Evolutionary conservation across 257 asterid species (phyloP).

Genomic region (Linaria vulgaris): DNA sequence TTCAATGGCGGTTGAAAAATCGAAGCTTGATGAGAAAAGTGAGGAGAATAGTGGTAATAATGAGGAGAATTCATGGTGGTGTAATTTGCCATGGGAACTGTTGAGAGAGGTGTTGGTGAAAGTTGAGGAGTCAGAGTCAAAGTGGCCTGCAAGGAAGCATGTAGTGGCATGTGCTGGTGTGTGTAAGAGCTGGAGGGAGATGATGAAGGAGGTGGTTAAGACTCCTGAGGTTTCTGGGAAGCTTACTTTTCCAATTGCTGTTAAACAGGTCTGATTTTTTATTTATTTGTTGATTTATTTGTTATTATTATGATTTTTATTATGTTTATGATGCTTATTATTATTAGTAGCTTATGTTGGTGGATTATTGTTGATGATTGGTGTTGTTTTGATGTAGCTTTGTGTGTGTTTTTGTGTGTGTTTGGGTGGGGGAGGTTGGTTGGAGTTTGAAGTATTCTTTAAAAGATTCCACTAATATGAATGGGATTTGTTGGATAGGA

Average conservation of each 20-base stretch:
- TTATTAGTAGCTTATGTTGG: too few species aligned
- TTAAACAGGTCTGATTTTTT: slow-evolving; percentile 64
- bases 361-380: too few species aligned
- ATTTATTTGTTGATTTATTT: neutral
- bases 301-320: neutral
- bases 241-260: slow-evolving; percentile 77
- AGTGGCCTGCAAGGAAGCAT: slow-evolving; percentile 75
- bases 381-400: too few species aligned
- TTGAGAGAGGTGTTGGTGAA: slow-evolving; percentile 67
- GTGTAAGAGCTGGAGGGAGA: slow-evolving; percentile 84
- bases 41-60: too few species aligned
- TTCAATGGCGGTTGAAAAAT: slow-evolving; percentile 52
- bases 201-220: slow-evolving; percentile 68
- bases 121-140: slow-evolving; percentile 66
- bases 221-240: slow-evolving; percentile 73
- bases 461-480: too few species aligned
- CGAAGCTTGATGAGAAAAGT: slow-evolving; percentile 21
- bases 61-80: slow-evolving; percentile 58
- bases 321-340: too few species aligned
- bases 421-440: too few species aligned
- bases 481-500: too few species aligned
- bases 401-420: too few species aligned
- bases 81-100: slow-evolving; percentile 71
- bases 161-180: slow-evolving; percentile 94
- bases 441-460: too few species aligned